A percentile compares a stretch with the other conserved stretches of the same genome.
Conservation (phyloP, 805 yeast genomes). For the Zygoascus flipseniorum region DNA sequence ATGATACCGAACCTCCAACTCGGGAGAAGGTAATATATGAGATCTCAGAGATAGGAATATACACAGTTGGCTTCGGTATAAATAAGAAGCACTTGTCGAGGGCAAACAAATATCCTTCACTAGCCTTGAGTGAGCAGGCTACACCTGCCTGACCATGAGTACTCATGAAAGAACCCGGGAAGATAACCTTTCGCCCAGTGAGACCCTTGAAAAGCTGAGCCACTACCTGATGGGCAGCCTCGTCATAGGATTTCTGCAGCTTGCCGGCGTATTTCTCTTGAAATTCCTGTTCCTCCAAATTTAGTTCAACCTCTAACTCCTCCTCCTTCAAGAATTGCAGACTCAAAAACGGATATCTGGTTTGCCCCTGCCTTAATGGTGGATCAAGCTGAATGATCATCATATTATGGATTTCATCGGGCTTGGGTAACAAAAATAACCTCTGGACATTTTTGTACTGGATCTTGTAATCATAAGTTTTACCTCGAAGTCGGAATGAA, state of each 20-base stretch:
- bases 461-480: slow-evolving; percentile 93
- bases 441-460: slow-evolving; percentile 86
- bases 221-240: slow-evolving; percentile 78
- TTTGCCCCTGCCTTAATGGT: slow-evolving; percentile 96
- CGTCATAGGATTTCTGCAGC: slow-evolving; percentile 65
- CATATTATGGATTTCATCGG: slow-evolving; percentile 86
- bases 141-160: slow-evolving; percentile 77
- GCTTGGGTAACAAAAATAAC: slow-evolving; percentile 85
- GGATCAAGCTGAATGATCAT: slow-evolving; percentile 90
- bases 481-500: slow-evolving; percentile 87
- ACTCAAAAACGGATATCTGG: slow-evolving; percentile 86
- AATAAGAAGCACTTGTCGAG: slow-evolving; percentile 85
- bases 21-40: slow-evolving; percentile 74
- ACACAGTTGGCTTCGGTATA: slow-evolving; percentile 88
- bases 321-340: slow-evolving; percentile 86
- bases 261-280: slow-evolving; percentile 66
- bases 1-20: slow-evolving; percentile 66
- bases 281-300: slow-evolving; percentile 75
- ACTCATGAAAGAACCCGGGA: slow-evolving; percentile 75
- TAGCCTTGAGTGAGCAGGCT: slow-evolving; percentile 86
- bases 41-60: slow-evolving; percentile 80
- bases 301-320: slow-evolving; percentile 82
- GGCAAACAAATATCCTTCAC: slow-evolving; percentile 91
- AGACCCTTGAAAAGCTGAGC: slow-evolving; percentile 85
- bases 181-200: slow-evolving; percentile 74